Evolutionary conservation across 2,329 filamentous ascomycete genomes (phyloP).

Genomic region (Botrytis hyacinthi): DNA sequence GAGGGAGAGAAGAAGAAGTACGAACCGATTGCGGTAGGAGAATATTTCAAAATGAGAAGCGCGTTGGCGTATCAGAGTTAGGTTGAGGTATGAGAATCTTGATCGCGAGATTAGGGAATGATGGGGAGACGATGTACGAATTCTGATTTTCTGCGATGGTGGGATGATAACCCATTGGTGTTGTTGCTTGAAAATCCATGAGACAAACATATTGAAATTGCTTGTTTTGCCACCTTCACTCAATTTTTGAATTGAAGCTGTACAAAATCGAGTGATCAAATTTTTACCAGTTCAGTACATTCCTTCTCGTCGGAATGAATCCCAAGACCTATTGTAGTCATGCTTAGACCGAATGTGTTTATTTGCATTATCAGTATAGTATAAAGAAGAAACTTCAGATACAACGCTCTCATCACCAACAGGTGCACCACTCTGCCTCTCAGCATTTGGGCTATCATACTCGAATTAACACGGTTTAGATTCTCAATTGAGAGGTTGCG

Average conservation of each 20-base stretch:
- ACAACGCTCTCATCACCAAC: not conserved
- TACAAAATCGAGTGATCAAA: not conserved
- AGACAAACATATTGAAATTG: not conserved
- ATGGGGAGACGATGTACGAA: too few species aligned
- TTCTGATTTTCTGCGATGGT: too few species aligned
- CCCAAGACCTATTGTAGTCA: not conserved
- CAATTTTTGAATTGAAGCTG: not conserved
- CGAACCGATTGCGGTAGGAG: conserved; percentile 41
- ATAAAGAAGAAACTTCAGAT: not conserved
- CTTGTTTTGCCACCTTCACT: not conserved
- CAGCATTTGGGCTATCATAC: not conserved
- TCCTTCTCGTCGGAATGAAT: not conserved
- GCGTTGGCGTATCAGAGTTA: conserved; percentile 30
- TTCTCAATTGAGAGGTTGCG: not conserved
- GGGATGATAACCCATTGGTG: too few species aligned
- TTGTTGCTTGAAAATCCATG: not conserved
- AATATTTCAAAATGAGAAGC: conserved; percentile 32
- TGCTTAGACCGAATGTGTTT: not conserved
- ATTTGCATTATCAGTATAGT: not conserved
- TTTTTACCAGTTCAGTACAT: not conserved
- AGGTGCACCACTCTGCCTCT: not conserved
- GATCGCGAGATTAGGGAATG: not conserved
- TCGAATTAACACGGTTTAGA: not conserved
- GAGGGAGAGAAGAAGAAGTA: conserved; percentile 49
- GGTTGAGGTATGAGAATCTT: too few species aligned